phyloP scores from a whole-genome alignment of 495 filamentous ascomycete species.

The Thermochaetoides thermophila region DNA sequence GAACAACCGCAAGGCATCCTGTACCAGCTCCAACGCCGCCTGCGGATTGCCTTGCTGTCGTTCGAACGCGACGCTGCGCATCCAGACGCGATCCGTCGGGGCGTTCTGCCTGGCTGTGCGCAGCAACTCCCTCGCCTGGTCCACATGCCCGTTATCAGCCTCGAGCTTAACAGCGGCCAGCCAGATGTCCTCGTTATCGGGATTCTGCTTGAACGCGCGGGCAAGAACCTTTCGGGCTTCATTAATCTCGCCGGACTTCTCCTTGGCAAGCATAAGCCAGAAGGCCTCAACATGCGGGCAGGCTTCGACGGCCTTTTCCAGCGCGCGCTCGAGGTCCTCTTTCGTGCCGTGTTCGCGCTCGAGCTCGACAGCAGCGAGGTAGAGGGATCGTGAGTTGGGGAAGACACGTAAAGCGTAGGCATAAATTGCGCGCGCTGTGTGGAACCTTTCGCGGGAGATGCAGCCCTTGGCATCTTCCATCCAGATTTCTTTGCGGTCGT shows the following conservation, averaged over 20 bases:
- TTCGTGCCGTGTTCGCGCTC: conserved; percentile 81
- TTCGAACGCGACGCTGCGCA: conserved; percentile 86
- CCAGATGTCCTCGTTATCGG: conserved; percentile 95
- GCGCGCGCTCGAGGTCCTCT: conserved; percentile 65
- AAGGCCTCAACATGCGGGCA: conserved; percentile 80
- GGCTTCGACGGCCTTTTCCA: conserved; percentile 88
- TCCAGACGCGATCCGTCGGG: conserved; percentile 90
- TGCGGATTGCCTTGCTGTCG: conserved; percentile 65
- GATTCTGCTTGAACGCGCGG: conserved; percentile 80
- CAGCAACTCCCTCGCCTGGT: conserved; percentile 68
- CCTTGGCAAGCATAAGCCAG: conserved; percentile 91
- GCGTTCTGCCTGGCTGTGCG: conserved; percentile 69
- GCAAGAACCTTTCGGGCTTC: conserved; percentile 72
- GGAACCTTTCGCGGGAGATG: conserved; percentile 64
- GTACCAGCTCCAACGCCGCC: conserved; percentile 71
- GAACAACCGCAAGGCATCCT: conserved; percentile 76
- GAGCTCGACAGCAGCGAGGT: conserved; percentile 79
- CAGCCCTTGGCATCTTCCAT: conserved; percentile 77
- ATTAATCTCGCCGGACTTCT: conserved; percentile 73
- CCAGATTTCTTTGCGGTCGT: conserved; percentile 90
- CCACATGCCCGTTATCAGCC: conserved; percentile 65
- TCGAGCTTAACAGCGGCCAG: conserved; percentile 90
- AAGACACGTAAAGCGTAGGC: conserved; percentile 83
- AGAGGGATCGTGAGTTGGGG: conserved; percentile 63
- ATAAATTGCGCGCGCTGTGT: conserved; percentile 85